A percentile compares a stretch with the other conserved stretches of the same genome.
These are phyloP conservation scores for Diaporthe vexans DNA, from an alignment of 2,329 filamentous ascomycete species.

Conservation along the genomic window DNA sequence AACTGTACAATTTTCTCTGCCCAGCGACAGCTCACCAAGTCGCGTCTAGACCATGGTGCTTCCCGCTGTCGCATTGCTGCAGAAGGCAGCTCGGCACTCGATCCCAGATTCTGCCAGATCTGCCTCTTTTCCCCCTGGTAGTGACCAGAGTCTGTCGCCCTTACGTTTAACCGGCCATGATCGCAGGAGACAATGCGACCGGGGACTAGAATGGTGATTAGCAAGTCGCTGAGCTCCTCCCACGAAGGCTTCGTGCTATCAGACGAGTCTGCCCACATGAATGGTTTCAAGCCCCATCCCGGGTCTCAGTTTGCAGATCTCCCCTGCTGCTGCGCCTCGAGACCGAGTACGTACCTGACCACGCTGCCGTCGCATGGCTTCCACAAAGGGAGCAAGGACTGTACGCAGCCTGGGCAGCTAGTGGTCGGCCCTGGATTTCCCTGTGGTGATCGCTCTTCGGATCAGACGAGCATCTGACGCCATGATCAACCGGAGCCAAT, in stretches of 20 bases:
- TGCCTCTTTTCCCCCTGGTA: neutral
- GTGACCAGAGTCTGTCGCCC: constrained; percentile 12
- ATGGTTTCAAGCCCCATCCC: constrained; percentile 57
- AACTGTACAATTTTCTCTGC: neutral
- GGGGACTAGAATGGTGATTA: constrained; percentile 8
- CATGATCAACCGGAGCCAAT: constrained; percentile 54
- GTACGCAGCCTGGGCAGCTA: constrained; percentile 35
- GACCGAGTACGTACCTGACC: constrained; percentile 40
- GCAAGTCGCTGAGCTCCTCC: constrained; percentile 30
- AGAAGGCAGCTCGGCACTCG: constrained; percentile 14
- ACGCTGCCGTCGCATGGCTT: constrained; percentile 34
- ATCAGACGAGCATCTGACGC: constrained; percentile 58
- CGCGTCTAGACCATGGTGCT: constrained; percentile 12
- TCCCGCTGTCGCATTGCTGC: constrained; percentile 4
- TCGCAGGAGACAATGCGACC: constrained; percentile 20
- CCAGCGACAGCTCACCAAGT: constrained; percentile 1
- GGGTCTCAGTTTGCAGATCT: constrained; percentile 60
- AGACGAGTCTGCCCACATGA: constrained; percentile 38
- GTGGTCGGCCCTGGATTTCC: constrained; percentile 48
- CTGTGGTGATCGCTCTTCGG: constrained; percentile 54
- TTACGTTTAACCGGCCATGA: constrained; percentile 15
- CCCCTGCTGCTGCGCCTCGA: constrained; percentile 50
- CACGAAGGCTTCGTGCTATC: constrained; percentile 15
- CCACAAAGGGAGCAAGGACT: constrained; percentile 27
- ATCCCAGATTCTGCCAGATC: constrained; percentile 5